Conservation (phyloP, 768 basidiomycete genomes). For the Suillus subalutaceus region DNA sequence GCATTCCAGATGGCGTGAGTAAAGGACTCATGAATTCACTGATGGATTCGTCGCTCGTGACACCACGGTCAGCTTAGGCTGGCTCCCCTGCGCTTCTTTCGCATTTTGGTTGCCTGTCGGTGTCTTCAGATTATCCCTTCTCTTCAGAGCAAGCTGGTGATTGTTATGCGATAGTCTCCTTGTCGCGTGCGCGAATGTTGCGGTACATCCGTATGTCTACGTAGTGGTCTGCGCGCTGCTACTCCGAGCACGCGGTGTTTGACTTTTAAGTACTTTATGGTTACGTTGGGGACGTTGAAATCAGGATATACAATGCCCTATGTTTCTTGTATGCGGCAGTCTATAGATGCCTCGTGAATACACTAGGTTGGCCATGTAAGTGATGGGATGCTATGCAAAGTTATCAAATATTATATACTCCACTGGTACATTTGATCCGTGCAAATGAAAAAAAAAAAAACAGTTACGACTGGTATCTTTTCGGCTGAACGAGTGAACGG, state of each 20-base stretch:
- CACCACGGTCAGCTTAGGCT: too few species aligned
- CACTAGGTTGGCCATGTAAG: background rate
- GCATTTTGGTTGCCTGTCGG: too few species aligned
- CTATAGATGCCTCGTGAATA: background rate
- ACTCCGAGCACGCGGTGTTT: background rate
- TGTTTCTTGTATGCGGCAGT: background rate
- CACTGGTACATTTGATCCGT: background rate
- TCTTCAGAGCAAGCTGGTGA: too few species aligned
- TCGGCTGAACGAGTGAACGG: background rate
- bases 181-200: too few species aligned
- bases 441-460: too few species aligned
- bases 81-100: too few species aligned
- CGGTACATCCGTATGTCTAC: background rate
- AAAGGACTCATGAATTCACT: too few species aligned
- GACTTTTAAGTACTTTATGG: conserved; percentile 2
- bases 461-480: background rate
- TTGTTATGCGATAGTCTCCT: too few species aligned
- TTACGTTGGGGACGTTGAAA: background rate
- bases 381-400: background rate
- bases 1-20: too few species aligned
- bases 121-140: too few species aligned
- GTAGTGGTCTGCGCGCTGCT: background rate
- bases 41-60: too few species aligned
- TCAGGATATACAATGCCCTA: background rate
- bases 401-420: too few species aligned